These are phyloP conservation scores for Waltergamsia citrina DNA, from an alignment of 2,329 filamentous ascomycete genomes.

Conservation along the genomic window DNA sequence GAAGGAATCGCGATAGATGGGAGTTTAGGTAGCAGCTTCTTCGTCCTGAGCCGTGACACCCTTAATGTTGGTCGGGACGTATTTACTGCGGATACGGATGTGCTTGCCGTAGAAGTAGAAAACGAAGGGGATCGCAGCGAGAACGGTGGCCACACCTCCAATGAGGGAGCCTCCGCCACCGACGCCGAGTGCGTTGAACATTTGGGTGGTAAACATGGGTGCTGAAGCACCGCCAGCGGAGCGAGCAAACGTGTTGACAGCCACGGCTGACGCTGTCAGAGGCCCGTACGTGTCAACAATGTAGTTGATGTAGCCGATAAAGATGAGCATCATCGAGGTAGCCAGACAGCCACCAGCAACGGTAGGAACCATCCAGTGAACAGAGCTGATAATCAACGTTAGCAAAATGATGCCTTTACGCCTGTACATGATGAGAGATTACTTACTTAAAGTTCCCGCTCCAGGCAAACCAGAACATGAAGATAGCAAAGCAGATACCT, in stretches of 20 bases:
- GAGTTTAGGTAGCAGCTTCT: no score
- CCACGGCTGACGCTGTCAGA: neutral
- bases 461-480: slow-evolving; percentile 37
- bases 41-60: neutral
- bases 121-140: neutral
- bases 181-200: neutral
- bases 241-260: neutral
- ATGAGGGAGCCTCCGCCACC: neutral
- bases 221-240: neutral
- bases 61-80: neutral
- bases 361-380: neutral
- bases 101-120: neutral
- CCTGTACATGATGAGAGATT: neutral
- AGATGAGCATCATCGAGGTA: neutral
- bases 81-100: neutral
- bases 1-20: no score
- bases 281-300: neutral
- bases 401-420: neutral
- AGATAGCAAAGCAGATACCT: slow-evolving; percentile 5
- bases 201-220: neutral
- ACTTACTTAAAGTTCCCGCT: slow-evolving; percentile 15
- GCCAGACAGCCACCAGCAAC: neutral
- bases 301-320: neutral
- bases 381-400: neutral
- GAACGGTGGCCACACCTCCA: neutral